Percentiles rank a stretch among this genome's conserved stretches.
These are phyloP conservation scores for Macrophomina pseudophaseolina DNA, from an alignment of 2,329 filamentous ascomycete genomes.

Conservation along the genomic window DNA sequence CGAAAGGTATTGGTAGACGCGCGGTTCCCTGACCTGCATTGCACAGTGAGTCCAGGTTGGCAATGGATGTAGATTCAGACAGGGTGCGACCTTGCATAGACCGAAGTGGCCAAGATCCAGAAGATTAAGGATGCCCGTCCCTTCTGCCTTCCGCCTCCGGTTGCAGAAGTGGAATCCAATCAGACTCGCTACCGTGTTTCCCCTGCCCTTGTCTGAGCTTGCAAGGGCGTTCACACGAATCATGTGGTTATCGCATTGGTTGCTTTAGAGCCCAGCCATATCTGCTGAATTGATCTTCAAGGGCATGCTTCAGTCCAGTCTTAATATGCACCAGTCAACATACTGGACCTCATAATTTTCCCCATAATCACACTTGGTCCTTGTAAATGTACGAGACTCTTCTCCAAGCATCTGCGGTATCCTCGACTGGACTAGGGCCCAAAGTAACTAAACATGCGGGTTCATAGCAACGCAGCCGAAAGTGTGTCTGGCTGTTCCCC, in stretches of 20 bases:
- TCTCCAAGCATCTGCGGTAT: background rate
- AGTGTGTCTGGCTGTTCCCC: background rate
- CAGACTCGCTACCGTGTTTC: background rate
- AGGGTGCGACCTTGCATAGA: background rate
- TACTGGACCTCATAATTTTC: too few species aligned
- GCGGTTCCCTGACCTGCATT: background rate
- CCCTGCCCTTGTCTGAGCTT: background rate
- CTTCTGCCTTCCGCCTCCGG: too few species aligned
- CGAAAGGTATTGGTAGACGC: background rate
- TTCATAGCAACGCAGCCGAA: background rate
- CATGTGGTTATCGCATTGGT: background rate
- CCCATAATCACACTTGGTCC: background rate
- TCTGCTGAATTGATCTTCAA: background rate
- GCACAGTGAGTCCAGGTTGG: background rate
- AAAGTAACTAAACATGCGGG: background rate
- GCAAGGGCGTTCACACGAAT: background rate
- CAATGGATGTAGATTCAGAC: background rate
- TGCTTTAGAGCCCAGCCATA: background rate
- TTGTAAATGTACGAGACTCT: too few species aligned
- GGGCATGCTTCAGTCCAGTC: background rate
- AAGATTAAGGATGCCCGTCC: background rate
- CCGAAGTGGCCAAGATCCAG: background rate
- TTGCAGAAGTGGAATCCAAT: conserved; percentile 3
- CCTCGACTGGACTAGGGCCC: background rate
- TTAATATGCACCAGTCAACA: background rate